Evolutionary conservation across 768 basidiomycete genomes (phyloP).

Genomic region (Rhodocollybia butyracea): DNA sequence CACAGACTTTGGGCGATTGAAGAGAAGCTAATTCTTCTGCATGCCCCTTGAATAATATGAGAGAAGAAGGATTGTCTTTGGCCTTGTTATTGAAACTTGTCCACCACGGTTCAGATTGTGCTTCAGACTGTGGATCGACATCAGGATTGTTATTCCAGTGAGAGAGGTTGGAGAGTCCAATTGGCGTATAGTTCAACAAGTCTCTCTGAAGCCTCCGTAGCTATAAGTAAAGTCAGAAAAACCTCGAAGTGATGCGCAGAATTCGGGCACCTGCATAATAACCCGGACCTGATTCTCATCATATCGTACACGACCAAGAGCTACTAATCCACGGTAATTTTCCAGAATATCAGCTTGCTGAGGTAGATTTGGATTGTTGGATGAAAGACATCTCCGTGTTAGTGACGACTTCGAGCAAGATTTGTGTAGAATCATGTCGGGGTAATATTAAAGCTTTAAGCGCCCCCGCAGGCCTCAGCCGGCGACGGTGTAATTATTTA

Average conservation of each 20-base stretch:
- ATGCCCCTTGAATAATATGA: constrained; percentile 41
- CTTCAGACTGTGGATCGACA: constrained; percentile 10
- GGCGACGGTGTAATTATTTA: too few species aligned
- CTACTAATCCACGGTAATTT: constrained; percentile 43
- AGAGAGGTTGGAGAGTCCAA: constrained; percentile 29
- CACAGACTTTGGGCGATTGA: constrained; percentile 45
- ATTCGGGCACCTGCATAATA: constrained; percentile 41
- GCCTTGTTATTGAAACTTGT: constrained; percentile 9
- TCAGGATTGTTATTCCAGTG: constrained; percentile 3
- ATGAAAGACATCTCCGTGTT: too few species aligned
- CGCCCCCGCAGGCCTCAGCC: too few species aligned
- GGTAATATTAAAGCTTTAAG: too few species aligned
- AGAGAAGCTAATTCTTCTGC: constrained; percentile 51
- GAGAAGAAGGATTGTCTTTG: constrained; percentile 19
- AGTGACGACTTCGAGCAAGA: too few species aligned
- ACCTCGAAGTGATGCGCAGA: not conserved
- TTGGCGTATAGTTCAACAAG: constrained; percentile 47
- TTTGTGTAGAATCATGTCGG: too few species aligned
- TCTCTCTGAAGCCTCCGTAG: constrained; percentile 45
- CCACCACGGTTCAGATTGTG: constrained; percentile 30
- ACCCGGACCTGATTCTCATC: constrained; percentile 53
- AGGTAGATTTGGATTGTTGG: not conserved
- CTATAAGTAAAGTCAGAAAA: constrained; percentile 24
- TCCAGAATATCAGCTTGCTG: constrained; percentile 38
- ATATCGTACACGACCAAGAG: constrained; percentile 41